Evolutionary conservation across 306 rosid species (phyloP).

Genomic region (Malus sieversii): DNA sequence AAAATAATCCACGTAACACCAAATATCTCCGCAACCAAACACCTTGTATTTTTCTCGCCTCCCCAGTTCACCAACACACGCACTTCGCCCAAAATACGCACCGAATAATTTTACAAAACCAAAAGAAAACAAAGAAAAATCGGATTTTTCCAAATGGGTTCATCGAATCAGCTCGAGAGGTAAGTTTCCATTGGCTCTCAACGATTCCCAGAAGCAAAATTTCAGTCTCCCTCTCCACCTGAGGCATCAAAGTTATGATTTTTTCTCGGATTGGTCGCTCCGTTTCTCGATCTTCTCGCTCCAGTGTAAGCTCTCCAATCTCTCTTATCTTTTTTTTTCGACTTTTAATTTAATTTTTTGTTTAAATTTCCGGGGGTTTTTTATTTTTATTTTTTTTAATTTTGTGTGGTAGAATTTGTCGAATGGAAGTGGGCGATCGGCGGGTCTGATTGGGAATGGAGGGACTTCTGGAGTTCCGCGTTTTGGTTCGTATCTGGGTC

Average conservation of each 20-base stretch:
- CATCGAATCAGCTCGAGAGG: not conserved
- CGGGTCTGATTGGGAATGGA: conserved; percentile 25
- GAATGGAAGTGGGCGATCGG: conserved; percentile 41
- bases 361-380: not conserved
- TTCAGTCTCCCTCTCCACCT: conserved; percentile 2
- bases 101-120: not conserved
- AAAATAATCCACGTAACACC: conserved; percentile 17
- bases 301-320: conserved; percentile 30
- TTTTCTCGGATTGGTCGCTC: conserved; percentile 60
- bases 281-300: conserved; percentile 54
- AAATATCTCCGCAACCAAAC: not conserved
- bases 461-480: conserved; percentile 24
- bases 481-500: conserved; percentile 32
- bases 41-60: not conserved
- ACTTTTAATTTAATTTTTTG: not conserved
- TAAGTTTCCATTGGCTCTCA: conserved; percentile 9
- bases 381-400: not conserved
- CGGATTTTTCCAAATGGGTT: conserved; percentile 5
- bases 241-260: conserved; percentile 30
- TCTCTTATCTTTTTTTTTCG: not conserved
- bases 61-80: not conserved
- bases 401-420: conserved; percentile 39
- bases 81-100: not conserved
- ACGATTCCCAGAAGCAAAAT: not conserved
- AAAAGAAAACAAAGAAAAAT: not conserved